phyloP scores from a whole-genome alignment of 306 rosid genomes.

The Castanea sativa region DNA sequence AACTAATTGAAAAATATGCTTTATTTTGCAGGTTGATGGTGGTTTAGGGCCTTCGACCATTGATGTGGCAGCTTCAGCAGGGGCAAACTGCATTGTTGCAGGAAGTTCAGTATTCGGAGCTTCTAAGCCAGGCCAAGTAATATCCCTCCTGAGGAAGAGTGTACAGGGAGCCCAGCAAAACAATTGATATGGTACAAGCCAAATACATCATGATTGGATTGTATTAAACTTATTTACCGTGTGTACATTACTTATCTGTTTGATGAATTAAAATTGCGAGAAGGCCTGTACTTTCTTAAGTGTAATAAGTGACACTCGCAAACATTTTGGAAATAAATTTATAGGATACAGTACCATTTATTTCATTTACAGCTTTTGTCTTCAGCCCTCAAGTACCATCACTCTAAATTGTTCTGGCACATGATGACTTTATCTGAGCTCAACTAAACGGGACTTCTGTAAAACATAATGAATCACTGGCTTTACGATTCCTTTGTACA shows the following conservation, averaged over 20 bases:
- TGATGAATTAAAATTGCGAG: background rate
- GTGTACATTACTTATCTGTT: background rate
- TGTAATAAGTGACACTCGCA: background rate
- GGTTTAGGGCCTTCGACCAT: conserved; percentile 97
- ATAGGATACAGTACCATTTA: background rate
- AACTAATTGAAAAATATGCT: conserved; percentile 3
- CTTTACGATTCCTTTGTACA: background rate
- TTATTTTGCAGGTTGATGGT: conserved; percentile 82
- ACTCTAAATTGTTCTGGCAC: background rate
- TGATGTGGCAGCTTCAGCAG: conserved; percentile 69
- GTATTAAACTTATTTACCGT: background rate
- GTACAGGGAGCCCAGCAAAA: conserved; percentile 59
- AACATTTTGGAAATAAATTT: background rate
- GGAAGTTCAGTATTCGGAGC: conserved; percentile 98
- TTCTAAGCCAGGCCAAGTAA: conserved; percentile 73
- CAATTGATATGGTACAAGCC: conserved; percentile 29
- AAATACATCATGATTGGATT: conserved; percentile 6
- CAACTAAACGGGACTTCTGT: background rate
- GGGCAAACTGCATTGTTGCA: conserved; percentile 95
- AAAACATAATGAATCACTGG: background rate
- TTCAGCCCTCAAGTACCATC: background rate
- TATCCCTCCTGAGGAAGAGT: conserved; percentile 63
- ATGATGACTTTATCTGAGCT: background rate
- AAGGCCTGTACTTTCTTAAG: background rate
- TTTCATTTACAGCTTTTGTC: background rate